Evolutionary conservation across 177 flowering plant species (phyloP).

Genomic region (Vitis hybrid): DNA sequence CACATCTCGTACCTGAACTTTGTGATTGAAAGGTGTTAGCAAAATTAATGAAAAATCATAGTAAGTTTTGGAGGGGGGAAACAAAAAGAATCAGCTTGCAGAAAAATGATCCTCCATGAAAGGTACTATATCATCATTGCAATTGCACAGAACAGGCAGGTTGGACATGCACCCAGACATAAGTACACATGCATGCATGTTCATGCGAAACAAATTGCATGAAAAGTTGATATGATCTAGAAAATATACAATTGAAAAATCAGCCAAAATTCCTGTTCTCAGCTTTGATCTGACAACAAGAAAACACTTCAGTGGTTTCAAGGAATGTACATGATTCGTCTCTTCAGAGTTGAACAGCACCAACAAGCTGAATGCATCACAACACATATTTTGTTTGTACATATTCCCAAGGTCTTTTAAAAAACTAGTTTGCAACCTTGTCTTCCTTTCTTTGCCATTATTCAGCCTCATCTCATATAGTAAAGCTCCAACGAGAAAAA

Average conservation of each 20-base stretch:
- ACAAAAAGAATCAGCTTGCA: background rate
- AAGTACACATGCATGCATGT: background rate
- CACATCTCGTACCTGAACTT: conserved; percentile 85
- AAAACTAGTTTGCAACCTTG: too few relatives aligned
- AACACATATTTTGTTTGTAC: too few relatives aligned
- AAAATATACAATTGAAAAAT: background rate
- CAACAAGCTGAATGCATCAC: too few relatives aligned
- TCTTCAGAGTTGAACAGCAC: too few relatives aligned
- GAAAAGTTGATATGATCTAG: background rate
- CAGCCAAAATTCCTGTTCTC: too few relatives aligned
- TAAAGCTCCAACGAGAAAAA: too few relatives aligned
- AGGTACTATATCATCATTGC: background rate
- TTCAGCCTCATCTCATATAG: too few relatives aligned
- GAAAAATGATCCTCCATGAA: background rate
- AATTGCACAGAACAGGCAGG: background rate
- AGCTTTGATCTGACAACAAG: too few relatives aligned
- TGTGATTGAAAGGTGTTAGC: background rate
- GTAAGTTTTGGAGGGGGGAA: background rate
- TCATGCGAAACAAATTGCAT: background rate
- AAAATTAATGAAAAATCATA: background rate
- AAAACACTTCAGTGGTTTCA: too few relatives aligned
- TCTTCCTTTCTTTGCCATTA: too few relatives aligned
- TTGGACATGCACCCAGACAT: background rate
- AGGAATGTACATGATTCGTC: too few relatives aligned
- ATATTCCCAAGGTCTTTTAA: too few relatives aligned